A percentile compares a stretch with the other conserved stretches of the same genome.
Conservation (phyloP, 1,284 basidiomycete genomes). For the Tilletia walkeri region DNA sequence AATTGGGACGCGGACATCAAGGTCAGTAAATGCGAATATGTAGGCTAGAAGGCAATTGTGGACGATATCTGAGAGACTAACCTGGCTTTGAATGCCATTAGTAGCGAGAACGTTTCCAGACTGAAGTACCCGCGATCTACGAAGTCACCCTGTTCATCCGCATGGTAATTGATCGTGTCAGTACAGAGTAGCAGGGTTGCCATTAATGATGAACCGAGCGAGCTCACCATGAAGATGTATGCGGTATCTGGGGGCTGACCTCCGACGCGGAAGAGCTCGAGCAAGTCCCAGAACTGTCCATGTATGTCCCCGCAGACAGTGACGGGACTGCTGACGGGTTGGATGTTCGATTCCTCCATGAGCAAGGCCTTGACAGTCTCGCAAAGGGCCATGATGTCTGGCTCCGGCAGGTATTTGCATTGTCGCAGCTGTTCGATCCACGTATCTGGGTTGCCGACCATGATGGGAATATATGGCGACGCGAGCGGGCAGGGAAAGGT, state of each 20-base stretch:
- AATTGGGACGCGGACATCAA: not conserved
- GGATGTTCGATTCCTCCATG: conserved; percentile 92
- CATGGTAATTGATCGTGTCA: not conserved
- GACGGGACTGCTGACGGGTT: conserved; percentile 84
- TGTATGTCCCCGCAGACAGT: conserved; percentile 93
- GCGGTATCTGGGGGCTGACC: conserved; percentile 83
- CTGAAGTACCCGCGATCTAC: conserved; percentile 95
- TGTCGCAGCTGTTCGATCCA: conserved; percentile 67
- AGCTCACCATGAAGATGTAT: conserved; percentile 89
- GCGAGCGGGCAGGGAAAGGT: too few relatives aligned
- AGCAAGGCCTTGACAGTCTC: conserved; percentile 77
- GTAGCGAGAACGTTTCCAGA: conserved; percentile 86
- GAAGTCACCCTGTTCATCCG: conserved; percentile 76
- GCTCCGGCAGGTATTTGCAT: conserved; percentile 83
- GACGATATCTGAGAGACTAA: conserved; percentile 52
- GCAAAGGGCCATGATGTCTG: conserved; percentile 87
- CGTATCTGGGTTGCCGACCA: conserved; percentile 43
- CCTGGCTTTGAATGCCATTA: conserved; percentile 88
- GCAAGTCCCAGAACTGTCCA: conserved; percentile 91
- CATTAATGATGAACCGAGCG: not conserved
- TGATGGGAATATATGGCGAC: not conserved
- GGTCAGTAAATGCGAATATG: too few relatives aligned
- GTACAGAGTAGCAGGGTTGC: not conserved
- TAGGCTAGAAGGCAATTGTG: too few relatives aligned
- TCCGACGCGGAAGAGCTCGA: conserved; percentile 84